Percentiles rank a stretch among this genome's conserved stretches.
phyloP scores from a whole-genome alignment of 2,329 filamentous ascomycete genomes.

The Ustilaginoidea virens region DNA sequence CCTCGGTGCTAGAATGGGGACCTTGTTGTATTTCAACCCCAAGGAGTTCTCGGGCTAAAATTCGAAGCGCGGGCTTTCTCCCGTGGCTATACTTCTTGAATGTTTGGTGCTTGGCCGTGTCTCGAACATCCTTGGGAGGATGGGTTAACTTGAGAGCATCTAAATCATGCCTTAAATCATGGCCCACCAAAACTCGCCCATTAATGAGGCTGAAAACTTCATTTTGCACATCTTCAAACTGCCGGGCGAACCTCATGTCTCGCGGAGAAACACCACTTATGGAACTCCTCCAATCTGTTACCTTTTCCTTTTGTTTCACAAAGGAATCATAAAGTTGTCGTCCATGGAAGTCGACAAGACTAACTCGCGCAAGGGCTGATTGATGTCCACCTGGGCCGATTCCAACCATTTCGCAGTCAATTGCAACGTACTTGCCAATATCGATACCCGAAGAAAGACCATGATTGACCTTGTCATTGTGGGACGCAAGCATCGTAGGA shows the following conservation, averaged over 20 bases:
- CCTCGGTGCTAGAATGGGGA: conserved; percentile 53
- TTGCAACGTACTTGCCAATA: conserved; percentile 76
- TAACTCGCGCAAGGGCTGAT: conserved; percentile 72
- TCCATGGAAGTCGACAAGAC: conserved; percentile 86
- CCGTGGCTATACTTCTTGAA: conserved; percentile 58
- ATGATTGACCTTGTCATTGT: conserved; percentile 42
- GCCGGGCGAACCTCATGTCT: conserved; percentile 53
- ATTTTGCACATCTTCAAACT: conserved; percentile 62
- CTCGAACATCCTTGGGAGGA: conserved; percentile 61
- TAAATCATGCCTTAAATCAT: conserved; percentile 69
- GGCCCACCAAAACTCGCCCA: conserved; percentile 63
- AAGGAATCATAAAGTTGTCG: conserved; percentile 89
- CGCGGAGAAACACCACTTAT: conserved; percentile 69
- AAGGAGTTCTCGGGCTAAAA: conserved; percentile 40
- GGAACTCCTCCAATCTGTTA: conserved; percentile 81
- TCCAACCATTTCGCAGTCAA: conserved; percentile 98
- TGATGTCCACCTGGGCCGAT: conserved; percentile 54
- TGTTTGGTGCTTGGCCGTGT: conserved; percentile 63
- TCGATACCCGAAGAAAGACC: conserved; percentile 47
- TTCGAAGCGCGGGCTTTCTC: conserved; percentile 50
- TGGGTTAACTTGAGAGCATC: conserved; percentile 65
- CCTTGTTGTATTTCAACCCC: conserved; percentile 48
- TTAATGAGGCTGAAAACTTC: conserved; percentile 54
- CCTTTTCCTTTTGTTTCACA: conserved; percentile 59
- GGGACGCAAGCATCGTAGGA: conserved; percentile 29